Conservation (phyloP, 768 basidiomycete species). For the Coprinopsis marcescibilis region DNA sequence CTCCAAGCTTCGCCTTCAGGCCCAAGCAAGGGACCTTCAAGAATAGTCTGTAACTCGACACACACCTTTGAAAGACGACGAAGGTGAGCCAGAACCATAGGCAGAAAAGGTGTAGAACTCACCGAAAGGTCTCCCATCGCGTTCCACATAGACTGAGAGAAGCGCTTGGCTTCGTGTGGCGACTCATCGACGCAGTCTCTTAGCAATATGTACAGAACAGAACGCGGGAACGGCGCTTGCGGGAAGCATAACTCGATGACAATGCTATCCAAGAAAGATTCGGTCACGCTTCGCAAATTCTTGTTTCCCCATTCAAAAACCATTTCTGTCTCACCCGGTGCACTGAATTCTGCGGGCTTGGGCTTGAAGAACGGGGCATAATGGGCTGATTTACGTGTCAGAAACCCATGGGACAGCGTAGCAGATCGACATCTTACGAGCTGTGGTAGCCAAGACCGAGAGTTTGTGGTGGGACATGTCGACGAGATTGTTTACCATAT, state of each 20-base stretch:
- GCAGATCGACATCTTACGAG: conserved; percentile 65
- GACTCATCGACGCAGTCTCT: conserved; percentile 69
- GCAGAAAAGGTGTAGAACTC: conserved; percentile 15
- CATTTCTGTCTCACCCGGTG: conserved; percentile 44
- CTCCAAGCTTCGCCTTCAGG: conserved; percentile 51
- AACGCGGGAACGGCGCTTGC: conserved; percentile 57
- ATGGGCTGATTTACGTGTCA: too few relatives aligned
- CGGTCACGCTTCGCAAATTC: conserved; percentile 54
- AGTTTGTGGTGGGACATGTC: conserved; percentile 60
- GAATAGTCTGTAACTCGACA: conserved; percentile 58
- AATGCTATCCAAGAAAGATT: conserved; percentile 79
- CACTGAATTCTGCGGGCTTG: conserved; percentile 34
- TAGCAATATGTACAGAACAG: conserved; percentile 60
- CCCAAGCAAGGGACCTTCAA: conserved; percentile 58
- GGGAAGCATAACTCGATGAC: conserved; percentile 81
- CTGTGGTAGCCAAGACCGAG: conserved; percentile 61
- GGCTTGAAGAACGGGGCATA: conserved; percentile 67
- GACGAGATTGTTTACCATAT: conserved; percentile 56
- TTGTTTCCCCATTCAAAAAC: conserved; percentile 54
- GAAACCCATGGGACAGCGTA: too few relatives aligned
- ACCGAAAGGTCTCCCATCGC: conserved; percentile 80
- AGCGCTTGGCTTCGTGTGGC: conserved; percentile 66
- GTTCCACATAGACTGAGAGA: conserved; percentile 77
- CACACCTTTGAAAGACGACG: conserved; percentile 38
- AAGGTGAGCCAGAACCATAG: background rate